Base-by-base conservation (phyloP, 208 protist species). In the Wallacemonas rigidus region DNA sequence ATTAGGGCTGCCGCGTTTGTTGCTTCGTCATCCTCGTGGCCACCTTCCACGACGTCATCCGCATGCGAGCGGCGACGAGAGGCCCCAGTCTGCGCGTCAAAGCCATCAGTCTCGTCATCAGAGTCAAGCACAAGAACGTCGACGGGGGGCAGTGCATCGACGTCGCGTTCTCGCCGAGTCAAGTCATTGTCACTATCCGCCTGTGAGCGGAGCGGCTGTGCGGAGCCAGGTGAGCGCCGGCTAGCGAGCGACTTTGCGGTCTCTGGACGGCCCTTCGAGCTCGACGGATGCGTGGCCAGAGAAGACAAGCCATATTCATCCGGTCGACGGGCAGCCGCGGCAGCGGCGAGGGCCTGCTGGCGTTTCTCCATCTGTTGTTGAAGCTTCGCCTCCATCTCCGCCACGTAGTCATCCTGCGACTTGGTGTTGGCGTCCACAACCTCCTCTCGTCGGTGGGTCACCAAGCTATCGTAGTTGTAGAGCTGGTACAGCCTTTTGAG, bases 401-500 rank as follows among this genome's bases (percentile, higher is more conserved):
- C 81, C 7, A 78, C 75, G 65, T 86, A 90, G n/a, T 85, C 77
- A 14, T 76, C 80, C n/a, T 85, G 64, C 9, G 81, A 71, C 55
- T 88, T 87, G 15, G 61, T 57, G 6, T 41, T 72, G 3, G 39
- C 61, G 35, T 61, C 61, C 2, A 35, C 36, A 7, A 68, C 60
- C 67, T 80, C 69, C 3, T 76, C 72, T 1, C 79, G 77, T 36
- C 76, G 80, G 1, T 86, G 60, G 48, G 84, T 74, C 61, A 95
- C 92, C 54, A 90, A 71, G 45, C 80, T 71, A 57, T 85, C 77
- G 68, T 93, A 95, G 67, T 93, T 79, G 78, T 87, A 91, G 64
- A 75, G 26, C 17, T 79, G 45, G 71, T 91, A 89, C n/a, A 95
- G 81, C 47, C 83, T 57, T 62, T 81, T 67, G 1, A 95, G 71